phyloP scores from a whole-genome alignment of 257 asterid species.

The Petunia secreta region DNA sequence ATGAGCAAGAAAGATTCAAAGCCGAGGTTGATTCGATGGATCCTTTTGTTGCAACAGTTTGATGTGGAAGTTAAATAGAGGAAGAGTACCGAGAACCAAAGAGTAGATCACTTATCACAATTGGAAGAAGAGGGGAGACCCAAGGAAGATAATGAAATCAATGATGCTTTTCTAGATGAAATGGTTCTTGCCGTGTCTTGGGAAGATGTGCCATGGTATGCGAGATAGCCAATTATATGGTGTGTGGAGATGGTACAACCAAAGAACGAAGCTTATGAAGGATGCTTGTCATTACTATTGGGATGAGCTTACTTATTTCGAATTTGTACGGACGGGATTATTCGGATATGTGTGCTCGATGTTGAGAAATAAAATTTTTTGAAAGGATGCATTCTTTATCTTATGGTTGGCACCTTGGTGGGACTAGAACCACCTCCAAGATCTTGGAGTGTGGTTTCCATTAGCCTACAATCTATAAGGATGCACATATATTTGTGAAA shows the following conservation, averaged over 20 bases:
- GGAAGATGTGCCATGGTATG: not conserved
- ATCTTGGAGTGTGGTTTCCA: not conserved
- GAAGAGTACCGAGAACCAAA: not conserved
- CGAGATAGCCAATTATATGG: not conserved
- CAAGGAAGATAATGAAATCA: no score
- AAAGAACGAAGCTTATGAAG: no score
- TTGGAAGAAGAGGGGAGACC: not conserved
- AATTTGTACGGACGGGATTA: no score
- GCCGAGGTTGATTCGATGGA: not conserved
- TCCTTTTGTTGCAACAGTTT: not conserved
- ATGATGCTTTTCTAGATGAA: no score
- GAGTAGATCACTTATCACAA: not conserved
- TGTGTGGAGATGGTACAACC: not conserved
- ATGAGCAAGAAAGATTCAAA: not conserved
- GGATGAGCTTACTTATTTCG: no score
- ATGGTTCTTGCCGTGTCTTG: no score
- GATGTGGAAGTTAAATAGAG: not conserved
- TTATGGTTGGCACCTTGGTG: not conserved
- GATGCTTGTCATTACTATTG: no score
- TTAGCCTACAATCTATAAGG: no score
- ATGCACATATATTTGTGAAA: no score
- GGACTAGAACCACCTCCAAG: not conserved
- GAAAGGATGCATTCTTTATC: not conserved
- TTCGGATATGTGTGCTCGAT: not conserved
- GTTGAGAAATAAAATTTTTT: not conserved